Percentiles rank a stretch among this genome's conserved stretches.
Evolutionary conservation across 1,139 yeast genomes (phyloP).

Genomic region (Candida albicans): DNA sequence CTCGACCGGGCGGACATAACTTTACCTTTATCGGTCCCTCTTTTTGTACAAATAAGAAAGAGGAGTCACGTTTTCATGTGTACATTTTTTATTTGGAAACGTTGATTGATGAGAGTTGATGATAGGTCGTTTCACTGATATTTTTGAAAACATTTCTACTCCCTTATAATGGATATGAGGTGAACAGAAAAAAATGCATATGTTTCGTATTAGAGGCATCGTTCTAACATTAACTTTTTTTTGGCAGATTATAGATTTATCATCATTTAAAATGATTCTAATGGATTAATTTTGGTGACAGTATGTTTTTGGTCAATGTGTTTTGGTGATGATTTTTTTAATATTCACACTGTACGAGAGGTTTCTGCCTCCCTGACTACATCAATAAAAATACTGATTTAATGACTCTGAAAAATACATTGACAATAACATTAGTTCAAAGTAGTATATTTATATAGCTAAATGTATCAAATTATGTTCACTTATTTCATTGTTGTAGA

Average conservation of each 20-base stretch:
- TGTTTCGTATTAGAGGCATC: not conserved
- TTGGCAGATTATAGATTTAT: not conserved
- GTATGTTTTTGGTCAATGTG: constrained; percentile 4
- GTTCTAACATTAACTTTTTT: not conserved
- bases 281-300: not conserved
- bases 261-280: constrained; percentile 1
- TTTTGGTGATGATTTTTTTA: constrained; percentile 49
- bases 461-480: not conserved
- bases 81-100: constrained; percentile 55
- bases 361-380: constrained; percentile 51
- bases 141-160: not conserved
- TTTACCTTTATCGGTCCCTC: constrained; percentile 45
- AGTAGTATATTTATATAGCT: not conserved
- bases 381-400: constrained; percentile 62
- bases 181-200: not conserved
- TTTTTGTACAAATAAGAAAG: constrained; percentile 41
- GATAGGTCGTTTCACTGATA: constrained; percentile 58
- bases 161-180: not conserved
- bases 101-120: constrained; percentile 59
- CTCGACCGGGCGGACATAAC: constrained; percentile 85
- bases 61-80: constrained; percentile 68
- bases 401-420: constrained; percentile 62
- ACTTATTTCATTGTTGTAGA: too few species aligned
- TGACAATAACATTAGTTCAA: not conserved
- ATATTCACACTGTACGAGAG: constrained; percentile 69